Evolutionary conservation across 2,329 filamentous ascomycete species (phyloP), one percentile per base, ranked within the genome.

Genomic region (Beauveria sp.): DNA sequence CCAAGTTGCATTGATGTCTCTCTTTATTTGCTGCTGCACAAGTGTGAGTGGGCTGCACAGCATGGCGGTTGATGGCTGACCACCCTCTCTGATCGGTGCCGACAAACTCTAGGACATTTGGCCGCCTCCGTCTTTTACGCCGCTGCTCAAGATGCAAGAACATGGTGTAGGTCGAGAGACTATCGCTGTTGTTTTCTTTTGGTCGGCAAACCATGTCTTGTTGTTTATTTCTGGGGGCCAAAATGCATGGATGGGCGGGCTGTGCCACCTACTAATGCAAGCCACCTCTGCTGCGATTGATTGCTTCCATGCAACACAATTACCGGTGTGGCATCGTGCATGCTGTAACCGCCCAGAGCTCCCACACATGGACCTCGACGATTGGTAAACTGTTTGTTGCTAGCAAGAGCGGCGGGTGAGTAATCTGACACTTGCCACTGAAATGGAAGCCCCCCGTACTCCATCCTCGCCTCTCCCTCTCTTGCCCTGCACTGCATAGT

Each of bases 1-100:
- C 2, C 22, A 24, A 38, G 34, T 54, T 54, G 26, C n/a, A 38
- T 45, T 48, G 43, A 45, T 51, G 53, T 52, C 18, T 57, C 53
- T 24, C 22, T 9, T 45, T 45, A 26, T 54, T 51, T 57, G 43
- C 20, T 16, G 31, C 34, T 20, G 16, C 20, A 38, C 26, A 10
- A 12, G 40, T 28, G 31, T 22, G 20, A 26, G 28, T 8, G 42
- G 56, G 56, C 43, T 43, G n/a, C 40, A 52, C 57, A 31, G 14
- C 48, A 60, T 18, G 57, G 48, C 57, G 57, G 57, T 40, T 60
- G 57, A 22, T 16, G 46, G 55, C 45, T 42, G 55, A 55, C 45
- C 45, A 58, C 28, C 55, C 20, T n/a, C 42, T 56, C 34, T 16
- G 12, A 38, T 16, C 34, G 34, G 12, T 3, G 14, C 12, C 14